phyloP scores from a whole-genome alignment of 305 asterid genomes.

The Coffea humblotiana region DNA sequence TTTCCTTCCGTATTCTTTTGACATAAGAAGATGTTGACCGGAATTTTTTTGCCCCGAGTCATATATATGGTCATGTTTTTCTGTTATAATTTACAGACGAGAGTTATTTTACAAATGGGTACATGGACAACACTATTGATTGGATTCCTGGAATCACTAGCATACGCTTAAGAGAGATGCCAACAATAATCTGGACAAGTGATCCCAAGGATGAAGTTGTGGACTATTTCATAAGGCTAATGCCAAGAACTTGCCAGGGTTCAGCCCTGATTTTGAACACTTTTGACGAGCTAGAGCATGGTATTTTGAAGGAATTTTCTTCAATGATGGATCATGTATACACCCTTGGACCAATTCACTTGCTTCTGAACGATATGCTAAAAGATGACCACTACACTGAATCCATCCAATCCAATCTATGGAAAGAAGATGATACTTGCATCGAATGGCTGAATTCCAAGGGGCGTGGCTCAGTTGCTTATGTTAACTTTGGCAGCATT shows the following conservation, averaged over 20 bases:
- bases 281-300: constrained; percentile 5
- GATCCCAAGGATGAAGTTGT: constrained; percentile 9
- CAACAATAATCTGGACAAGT: constrained; percentile 2
- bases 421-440: constrained; percentile 19
- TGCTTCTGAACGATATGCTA: background rate
- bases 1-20: background rate
- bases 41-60: background rate
- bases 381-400: background rate
- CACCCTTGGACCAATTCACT: constrained; percentile 17
- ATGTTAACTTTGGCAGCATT: constrained; percentile 9
- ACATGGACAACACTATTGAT: constrained; percentile 12
- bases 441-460: constrained; percentile 18
- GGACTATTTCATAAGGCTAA: background rate
- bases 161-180: constrained; percentile 1
- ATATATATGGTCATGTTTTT: too few relatives aligned
- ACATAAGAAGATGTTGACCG: too few relatives aligned
- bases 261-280: constrained; percentile 14
- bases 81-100: constrained; percentile 1
- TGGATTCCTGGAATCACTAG: constrained; percentile 17
- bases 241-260: constrained; percentile 2
- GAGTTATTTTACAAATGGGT: constrained; percentile 10
- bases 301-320: constrained; percentile 9
- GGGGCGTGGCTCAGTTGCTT: constrained; percentile 5
- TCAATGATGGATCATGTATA: constrained; percentile 18
- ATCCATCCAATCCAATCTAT: constrained; percentile 12